phyloP scores from a whole-genome alignment of 495 filamentous ascomycete species.

The Penicillium steckii region DNA sequence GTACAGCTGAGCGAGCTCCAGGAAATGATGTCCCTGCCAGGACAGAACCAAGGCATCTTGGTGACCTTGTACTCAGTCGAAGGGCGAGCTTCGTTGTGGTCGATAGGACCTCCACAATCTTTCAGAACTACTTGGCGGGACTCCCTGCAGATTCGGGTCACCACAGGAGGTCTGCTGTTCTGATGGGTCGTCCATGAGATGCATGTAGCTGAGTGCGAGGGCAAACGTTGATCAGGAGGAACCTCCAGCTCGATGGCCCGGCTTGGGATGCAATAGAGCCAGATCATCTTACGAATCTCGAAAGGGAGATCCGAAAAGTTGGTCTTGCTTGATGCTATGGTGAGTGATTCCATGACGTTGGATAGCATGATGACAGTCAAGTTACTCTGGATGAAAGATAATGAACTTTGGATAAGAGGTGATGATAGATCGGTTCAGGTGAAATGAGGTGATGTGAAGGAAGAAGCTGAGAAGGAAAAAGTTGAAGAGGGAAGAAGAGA shows the following conservation, averaged over 20 bases:
- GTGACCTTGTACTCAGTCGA: neutral
- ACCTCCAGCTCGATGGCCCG: neutral
- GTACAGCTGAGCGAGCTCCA: neutral
- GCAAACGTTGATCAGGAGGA: neutral
- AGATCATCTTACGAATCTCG: neutral
- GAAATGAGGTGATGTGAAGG: neutral
- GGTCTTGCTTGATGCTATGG: neutral
- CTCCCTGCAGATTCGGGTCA: slow-evolving; percentile 1
- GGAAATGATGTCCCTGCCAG: neutral
- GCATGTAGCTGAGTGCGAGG: neutral
- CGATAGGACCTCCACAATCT: neutral
- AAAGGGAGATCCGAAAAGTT: neutral
- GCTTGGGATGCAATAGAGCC: neutral
- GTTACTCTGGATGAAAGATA: neutral
- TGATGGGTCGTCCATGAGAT: neutral
- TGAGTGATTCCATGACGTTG: no score
- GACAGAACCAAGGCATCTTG: neutral
- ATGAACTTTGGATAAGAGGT: neutral
- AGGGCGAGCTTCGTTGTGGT: neutral
- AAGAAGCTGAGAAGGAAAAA: neutral
- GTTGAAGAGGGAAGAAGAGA: neutral
- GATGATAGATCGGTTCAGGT: neutral
- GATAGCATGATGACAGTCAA: no score
- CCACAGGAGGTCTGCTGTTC: neutral
- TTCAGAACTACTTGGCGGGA: neutral